These are phyloP conservation scores for Cystofilobasidium capitatum DNA, from an alignment of 768 basidiomycete species.

Conservation along the genomic window DNA sequence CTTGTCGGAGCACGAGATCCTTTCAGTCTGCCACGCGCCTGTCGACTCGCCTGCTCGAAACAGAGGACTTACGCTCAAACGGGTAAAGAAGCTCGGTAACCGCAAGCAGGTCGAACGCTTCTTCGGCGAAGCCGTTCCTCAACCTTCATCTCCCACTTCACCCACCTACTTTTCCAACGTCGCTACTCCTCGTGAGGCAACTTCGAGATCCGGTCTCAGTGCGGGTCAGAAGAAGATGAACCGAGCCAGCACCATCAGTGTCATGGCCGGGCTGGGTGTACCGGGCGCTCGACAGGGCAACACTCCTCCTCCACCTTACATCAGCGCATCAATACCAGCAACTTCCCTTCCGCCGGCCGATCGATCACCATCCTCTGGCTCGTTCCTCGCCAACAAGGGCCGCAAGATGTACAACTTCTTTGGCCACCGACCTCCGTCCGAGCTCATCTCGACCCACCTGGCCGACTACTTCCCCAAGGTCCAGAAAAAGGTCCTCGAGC, in stretches of 20 bases:
- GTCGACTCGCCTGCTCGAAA: conserved; percentile 70
- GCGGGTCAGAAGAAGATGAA: conserved; percentile 54
- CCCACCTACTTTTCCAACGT: conserved; percentile 36
- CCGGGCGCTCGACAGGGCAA: conserved; percentile 33
- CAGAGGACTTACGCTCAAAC: conserved; percentile 64
- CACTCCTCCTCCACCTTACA: conserved; percentile 39
- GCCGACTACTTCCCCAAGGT: conserved; percentile 91
- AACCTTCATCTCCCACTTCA: conserved; percentile 39
- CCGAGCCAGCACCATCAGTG: conserved; percentile 86
- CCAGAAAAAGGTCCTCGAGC: conserved; percentile 80
- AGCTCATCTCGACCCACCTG: conserved; percentile 88
- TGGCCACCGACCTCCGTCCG: conserved; percentile 92
- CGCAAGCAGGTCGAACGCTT: conserved; percentile 44
- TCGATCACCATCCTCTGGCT: conserved; percentile 37
- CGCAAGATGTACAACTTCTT: conserved; percentile 66
- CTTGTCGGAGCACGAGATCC: conserved; percentile 67
- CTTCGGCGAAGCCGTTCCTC: conserved; percentile 46
- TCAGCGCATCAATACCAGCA: conserved; percentile 41
- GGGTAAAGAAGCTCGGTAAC: conserved; percentile 40
- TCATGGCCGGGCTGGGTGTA: conserved; percentile 87
- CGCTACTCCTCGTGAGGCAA: not conserved
- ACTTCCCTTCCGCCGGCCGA: conserved; percentile 4
- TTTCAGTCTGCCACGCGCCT: conserved; percentile 72
- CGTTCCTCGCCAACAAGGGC: conserved; percentile 37
- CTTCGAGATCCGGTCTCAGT: not conserved